Base-by-base conservation (phyloP, 1,284 basidiomycete species). In the Ustilago bromivora region DNA sequence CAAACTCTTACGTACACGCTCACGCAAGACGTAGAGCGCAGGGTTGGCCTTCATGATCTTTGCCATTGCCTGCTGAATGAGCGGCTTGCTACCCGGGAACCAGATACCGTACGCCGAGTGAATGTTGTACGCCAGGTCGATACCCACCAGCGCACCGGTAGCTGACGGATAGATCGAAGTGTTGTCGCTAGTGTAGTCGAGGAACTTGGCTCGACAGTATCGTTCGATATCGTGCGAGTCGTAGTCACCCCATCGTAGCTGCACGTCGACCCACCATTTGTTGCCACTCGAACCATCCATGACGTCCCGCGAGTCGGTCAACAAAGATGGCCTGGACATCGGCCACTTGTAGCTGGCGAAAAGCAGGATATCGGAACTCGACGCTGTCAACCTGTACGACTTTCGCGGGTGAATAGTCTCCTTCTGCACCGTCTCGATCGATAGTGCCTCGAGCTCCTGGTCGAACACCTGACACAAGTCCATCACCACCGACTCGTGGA, bases 41-140 rank as follows among this genome's bases (percentile, higher is more conserved):
- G 97, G 97, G 82, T 97, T 96, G 53, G 95, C 95, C 87, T 96
- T 96, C 95, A 98, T 97, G 87, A 99, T 94, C 90, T 99, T 99
- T 52, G 93, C 94, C 95, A 99, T 98, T 4, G 96, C 97, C 88
- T 98, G 96, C 88, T 98, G 96, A 74, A 99, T 92, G 71, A 99
- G 90, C 4, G 96, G 95, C 88, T 99, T 99, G 90, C 96, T 91
- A 61, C 96, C 96, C 17, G 97, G 96, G 92, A 98, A 98, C 95
- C 95, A 99, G 86, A 97, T 96, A 71, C 96, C 97, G 85, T 98
- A 99, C 1, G 94, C 96, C n/a, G 95, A 96, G 92, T 97, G 97
- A 72, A 98, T 87, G 88, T 98, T 99, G 89, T 99, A 99, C 0
- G 96, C 96, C 69, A 99, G 88, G 87, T 99, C 95, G 91, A 99